These are phyloP conservation scores for Cladophialophora immunda DNA, from an alignment of 2,329 filamentous ascomycete genomes.

Conservation along the genomic window DNA sequence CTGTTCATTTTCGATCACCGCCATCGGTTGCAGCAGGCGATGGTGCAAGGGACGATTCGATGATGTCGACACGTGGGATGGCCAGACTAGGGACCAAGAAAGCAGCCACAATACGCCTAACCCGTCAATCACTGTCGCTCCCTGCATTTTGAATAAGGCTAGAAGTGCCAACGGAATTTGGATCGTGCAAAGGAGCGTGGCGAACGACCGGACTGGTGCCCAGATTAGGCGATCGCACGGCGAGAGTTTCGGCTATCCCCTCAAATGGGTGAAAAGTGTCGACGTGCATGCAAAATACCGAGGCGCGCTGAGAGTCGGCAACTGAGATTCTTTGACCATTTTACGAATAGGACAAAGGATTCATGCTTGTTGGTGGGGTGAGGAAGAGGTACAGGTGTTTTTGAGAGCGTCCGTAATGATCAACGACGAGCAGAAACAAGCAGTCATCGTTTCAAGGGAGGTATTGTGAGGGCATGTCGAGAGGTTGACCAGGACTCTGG, in stretches of 20 bases:
- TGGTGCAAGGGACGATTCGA: conserved; percentile 13
- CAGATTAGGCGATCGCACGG: conserved; percentile 1
- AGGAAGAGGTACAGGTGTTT: not conserved
- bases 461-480: not conserved
- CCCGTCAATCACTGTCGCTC: not conserved
- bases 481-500: not conserved
- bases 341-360: not conserved
- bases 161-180: not conserved
- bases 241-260: not conserved
- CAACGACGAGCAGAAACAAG: not conserved
- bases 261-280: not conserved
- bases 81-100: not conserved
- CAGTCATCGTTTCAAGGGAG: not conserved
- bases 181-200: conserved; percentile 5
- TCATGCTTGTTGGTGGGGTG: not conserved
- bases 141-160: not conserved
- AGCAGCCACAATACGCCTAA: not conserved
- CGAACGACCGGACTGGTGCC: conserved; percentile 5
- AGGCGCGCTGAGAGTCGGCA: conserved; percentile 6
- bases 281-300: conserved; percentile 27
- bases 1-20: not conserved
- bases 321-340: not conserved
- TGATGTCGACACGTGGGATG: not conserved
- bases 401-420: not conserved
- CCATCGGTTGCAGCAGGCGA: not conserved